A percentile compares a stretch with the other conserved stretches of the same genome.
These are phyloP conservation scores for Yarrowia sp. DNA, from an alignment of 805 yeast species.

Conservation along the genomic window DNA sequence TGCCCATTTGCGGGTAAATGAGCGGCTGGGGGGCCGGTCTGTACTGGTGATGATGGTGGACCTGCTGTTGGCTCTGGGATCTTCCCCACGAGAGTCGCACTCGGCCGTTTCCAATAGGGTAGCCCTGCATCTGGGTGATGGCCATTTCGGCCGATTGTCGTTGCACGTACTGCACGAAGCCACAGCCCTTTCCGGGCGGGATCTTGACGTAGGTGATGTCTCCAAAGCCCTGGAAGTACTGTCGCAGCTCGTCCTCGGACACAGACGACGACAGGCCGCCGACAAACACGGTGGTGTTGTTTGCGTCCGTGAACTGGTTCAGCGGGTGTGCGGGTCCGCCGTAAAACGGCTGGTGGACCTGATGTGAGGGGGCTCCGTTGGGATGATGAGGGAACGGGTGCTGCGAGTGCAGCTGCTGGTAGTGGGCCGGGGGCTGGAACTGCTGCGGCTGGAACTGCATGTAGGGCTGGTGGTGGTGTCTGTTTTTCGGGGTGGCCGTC, in stretches of 20 bases:
- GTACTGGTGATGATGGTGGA: slow-evolving; percentile 47
- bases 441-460: slow-evolving; percentile 36
- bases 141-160: slow-evolving; percentile 86
- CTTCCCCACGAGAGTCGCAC: slow-evolving; percentile 91
- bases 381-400: slow-evolving; percentile 36
- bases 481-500: slow-evolving; percentile 64
- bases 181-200: slow-evolving; percentile 84
- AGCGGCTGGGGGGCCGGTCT: slow-evolving; percentile 50
- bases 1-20: slow-evolving; percentile 49
- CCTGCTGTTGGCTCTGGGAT: slow-evolving; percentile 50
- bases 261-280: slow-evolving; percentile 72
- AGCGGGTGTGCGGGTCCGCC: slow-evolving; percentile 50
- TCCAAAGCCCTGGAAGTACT: slow-evolving; percentile 76
- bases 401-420: slow-evolving; percentile 38
- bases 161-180: slow-evolving; percentile 81
- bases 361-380: slow-evolving; percentile 40
- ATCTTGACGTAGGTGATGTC: slow-evolving; percentile 63
- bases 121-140: slow-evolving; percentile 86
- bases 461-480: slow-evolving; percentile 45
- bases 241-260: slow-evolving; percentile 62
- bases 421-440: slow-evolving; percentile 39
- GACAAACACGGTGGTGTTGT: slow-evolving; percentile 82
- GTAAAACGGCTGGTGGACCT: slow-evolving; percentile 40
- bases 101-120: slow-evolving; percentile 81
- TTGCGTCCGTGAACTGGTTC: slow-evolving; percentile 75